A percentile compares a stretch with the other conserved stretches of the same genome.
These are phyloP conservation scores for Cordyceps tenuipes DNA, from an alignment of 2,329 filamentous ascomycete genomes.

Conservation along the genomic window DNA sequence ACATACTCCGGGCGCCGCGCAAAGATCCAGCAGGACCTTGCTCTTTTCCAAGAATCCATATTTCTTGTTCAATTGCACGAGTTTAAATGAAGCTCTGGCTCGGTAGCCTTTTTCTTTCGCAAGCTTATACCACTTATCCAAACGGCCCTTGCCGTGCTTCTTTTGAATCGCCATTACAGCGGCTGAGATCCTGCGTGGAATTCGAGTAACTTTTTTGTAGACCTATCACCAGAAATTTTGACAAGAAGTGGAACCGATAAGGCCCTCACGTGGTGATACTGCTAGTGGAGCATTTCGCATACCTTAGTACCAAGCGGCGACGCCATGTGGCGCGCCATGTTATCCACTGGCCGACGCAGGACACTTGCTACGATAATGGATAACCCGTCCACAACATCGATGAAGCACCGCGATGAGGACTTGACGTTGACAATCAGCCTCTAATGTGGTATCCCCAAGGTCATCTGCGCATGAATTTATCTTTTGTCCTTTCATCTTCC, in stretches of 20 bases:
- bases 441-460: background rate
- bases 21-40: slow-evolving; percentile 93
- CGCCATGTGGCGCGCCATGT: slow-evolving; percentile 4
- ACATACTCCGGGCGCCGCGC: slow-evolving; percentile 82
- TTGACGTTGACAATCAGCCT: background rate
- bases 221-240: slow-evolving; percentile 26
- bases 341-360: background rate
- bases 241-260: slow-evolving; percentile 21
- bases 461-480: background rate
- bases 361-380: too few species aligned
- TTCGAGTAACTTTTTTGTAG: slow-evolving; percentile 8
- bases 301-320: background rate
- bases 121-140: slow-evolving; percentile 98
- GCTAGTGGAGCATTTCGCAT: background rate
- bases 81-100: slow-evolving; percentile 92
- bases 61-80: slow-evolving; percentile 98
- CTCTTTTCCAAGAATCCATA: slow-evolving; percentile 97
- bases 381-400: background rate
- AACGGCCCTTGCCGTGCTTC: slow-evolving; percentile 96
- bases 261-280: slow-evolving; percentile 27
- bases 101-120: slow-evolving; percentile 98
- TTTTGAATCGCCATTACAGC: slow-evolving; percentile 81
- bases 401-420: background rate
- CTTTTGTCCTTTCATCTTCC: background rate
- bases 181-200: background rate